These are phyloP conservation scores for Xanthoconium separans DNA, from an alignment of 1,284 basidiomycete species.

Conservation along the genomic window DNA sequence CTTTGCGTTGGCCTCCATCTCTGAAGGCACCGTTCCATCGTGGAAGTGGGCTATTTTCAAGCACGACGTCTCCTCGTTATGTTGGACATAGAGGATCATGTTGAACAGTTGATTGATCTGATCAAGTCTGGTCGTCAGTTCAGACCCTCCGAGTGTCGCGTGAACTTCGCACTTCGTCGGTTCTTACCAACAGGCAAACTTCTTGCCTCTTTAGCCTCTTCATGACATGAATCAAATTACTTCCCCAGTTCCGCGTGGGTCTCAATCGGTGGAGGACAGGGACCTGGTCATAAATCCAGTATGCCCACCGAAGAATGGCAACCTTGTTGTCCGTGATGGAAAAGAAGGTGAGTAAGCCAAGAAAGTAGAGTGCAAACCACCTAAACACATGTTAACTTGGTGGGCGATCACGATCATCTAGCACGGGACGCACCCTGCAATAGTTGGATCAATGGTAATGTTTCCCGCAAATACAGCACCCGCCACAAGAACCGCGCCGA, in stretches of 20 bases:
- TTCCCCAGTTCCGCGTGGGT: constrained; percentile 43
- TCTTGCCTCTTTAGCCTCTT: constrained; percentile 48
- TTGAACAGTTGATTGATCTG: constrained; percentile 63
- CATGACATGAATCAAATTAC: constrained; percentile 40
- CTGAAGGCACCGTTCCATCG: constrained; percentile 49
- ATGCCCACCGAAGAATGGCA: constrained; percentile 48
- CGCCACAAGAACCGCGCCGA: constrained; percentile 45
- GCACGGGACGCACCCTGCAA: constrained; percentile 45
- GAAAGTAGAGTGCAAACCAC: constrained; percentile 62
- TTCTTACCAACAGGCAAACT: constrained; percentile 57
- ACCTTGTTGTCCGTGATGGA: constrained; percentile 52
- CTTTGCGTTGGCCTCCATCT: constrained; percentile 61
- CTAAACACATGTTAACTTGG: constrained; percentile 32
- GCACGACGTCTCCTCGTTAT: constrained; percentile 66
- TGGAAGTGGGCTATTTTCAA: constrained; percentile 68
- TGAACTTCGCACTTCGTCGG: constrained; percentile 55
- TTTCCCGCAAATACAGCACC: constrained; percentile 58
- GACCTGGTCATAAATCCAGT: constrained; percentile 66
- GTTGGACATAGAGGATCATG: constrained; percentile 61
- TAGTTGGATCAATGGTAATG: constrained; percentile 52
- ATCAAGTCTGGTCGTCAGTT: background rate
- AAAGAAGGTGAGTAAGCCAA: constrained; percentile 48
- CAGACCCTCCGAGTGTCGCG: background rate
- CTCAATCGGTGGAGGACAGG: constrained; percentile 41
- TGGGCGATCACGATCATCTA: background rate